Evolutionary conservation across 257 asterid genomes (phyloP), one percentile per base, ranked within the genome.

Genomic region (Ehretia macrophylla): DNA sequence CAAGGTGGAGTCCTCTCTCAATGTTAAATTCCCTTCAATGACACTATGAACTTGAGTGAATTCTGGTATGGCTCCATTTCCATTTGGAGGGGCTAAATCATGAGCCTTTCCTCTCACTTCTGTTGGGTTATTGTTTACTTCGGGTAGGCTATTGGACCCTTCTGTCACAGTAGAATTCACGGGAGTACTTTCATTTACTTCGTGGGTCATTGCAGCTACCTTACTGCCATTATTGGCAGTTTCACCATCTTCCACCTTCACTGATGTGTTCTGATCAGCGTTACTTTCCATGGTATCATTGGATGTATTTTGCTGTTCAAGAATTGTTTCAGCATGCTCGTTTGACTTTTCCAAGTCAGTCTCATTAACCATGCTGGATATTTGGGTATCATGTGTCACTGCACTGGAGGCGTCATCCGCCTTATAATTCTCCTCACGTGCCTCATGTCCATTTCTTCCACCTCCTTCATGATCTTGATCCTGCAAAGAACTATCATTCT

Each of bases 361-460:
- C 64, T 59, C 86, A 19, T 61, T 78, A 77, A 74, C 91, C 27
- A 59, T 22, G 17, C 62, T 23, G n/a, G 11, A 53, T 10, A 17
- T 60, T 62, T 64, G 82, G 11, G 78, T 27, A 66, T 77, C 84
- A 67, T 84, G 97, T 13, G 85, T 81, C 65, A 93, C 99, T 19
- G 94, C 96, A 74, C 97, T 86, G 21, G 99, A 93, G 64, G 99
- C 99, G 73, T 89, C 99, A 70, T 93, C 99, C 0, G 96, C 99
- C 71, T 83, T 93, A 81, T 86, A 93, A 71, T 77, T 81, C 64
- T 86, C 91, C 70, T 89, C 97, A 5, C 95, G 87, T 27, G 99
- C 93, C 63, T 86, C 95, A 12, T 78, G 82, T 27, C 69, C 66
- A 17, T 49, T 17, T 51, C 57, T 75, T 55, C 55, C 71, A 40